These are phyloP conservation scores for Ogataea methylovora DNA, from an alignment of 805 yeast species.

Conservation along the genomic window DNA sequence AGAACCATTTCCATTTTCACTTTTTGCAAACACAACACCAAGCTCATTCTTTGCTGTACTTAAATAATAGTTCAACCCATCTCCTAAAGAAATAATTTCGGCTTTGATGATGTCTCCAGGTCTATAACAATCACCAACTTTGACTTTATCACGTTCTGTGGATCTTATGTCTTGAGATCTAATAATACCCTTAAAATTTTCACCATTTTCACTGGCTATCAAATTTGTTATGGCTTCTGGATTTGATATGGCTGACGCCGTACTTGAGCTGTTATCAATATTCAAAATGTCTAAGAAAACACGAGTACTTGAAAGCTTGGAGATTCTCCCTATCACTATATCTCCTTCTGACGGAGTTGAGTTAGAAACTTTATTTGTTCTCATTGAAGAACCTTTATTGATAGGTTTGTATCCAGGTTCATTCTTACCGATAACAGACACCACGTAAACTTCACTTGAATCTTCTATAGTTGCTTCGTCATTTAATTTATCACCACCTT, in stretches of 20 bases:
- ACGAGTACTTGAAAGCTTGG: constrained; percentile 57
- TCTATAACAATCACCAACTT: constrained; percentile 66
- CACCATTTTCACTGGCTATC: constrained; percentile 70
- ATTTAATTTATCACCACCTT: constrained; percentile 12
- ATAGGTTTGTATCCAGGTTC: constrained; percentile 8
- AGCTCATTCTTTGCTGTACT: constrained; percentile 85
- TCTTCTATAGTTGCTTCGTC: constrained; percentile 5
- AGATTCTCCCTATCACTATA: constrained; percentile 68
- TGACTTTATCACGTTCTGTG: constrained; percentile 84
- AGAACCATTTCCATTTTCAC: constrained; percentile 61
- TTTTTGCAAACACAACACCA: constrained; percentile 87
- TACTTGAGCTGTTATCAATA: constrained; percentile 41
- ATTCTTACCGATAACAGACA: constrained; percentile 16
- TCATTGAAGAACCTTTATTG: neutral
- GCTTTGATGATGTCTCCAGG: constrained; percentile 95
- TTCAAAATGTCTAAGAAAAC: constrained; percentile 69
- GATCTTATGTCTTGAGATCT: constrained; percentile 85
- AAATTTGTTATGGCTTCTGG: constrained; percentile 26
- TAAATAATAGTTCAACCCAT: constrained; percentile 84
- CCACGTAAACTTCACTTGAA: constrained; percentile 8
- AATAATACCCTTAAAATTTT: constrained; percentile 79
- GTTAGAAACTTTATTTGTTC: constrained; percentile 14
- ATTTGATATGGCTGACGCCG: constrained; percentile 45
- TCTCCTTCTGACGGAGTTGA: constrained; percentile 80
- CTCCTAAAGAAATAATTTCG: constrained; percentile 78